Evolutionary conservation across 208 protist genomes (phyloP).

Genomic region (Acanthamoeba lenticulata): DNA sequence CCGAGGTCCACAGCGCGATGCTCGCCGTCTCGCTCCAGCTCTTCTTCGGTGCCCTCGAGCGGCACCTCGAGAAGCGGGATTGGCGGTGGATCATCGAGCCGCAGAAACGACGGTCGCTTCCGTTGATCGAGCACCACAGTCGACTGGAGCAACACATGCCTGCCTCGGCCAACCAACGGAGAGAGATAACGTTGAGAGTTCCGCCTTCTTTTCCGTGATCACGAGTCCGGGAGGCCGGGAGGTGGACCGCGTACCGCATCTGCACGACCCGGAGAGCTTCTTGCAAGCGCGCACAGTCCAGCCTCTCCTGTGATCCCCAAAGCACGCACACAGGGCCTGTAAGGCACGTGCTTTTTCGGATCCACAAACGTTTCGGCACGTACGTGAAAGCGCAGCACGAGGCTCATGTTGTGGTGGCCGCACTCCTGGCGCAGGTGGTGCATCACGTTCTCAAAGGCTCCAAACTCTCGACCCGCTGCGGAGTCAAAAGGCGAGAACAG

Average conservation of each 20-base stretch:
- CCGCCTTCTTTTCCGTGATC: no score
- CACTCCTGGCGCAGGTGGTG: not conserved
- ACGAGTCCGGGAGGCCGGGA: no score
- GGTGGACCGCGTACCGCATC: not conserved
- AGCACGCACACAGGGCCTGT: no score
- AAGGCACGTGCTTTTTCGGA: not conserved
- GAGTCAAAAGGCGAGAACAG: not conserved
- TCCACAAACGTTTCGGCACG: not conserved
- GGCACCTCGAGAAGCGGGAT: not conserved
- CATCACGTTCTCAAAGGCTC: not conserved
- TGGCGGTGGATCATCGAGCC: not conserved
- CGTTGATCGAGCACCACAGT: not conserved
- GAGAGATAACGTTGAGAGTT: no score
- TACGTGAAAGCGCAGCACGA: constrained; percentile 3
- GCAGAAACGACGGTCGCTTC: not conserved
- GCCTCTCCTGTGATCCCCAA: not conserved
- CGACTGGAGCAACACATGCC: not conserved
- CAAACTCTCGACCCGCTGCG: not conserved
- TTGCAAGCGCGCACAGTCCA: not conserved
- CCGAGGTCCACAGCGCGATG: not conserved
- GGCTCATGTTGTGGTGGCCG: constrained; percentile 4
- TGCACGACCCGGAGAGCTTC: not conserved
- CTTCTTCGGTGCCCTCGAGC: not conserved
- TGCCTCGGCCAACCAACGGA: no score
- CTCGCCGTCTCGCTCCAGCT: not conserved